Conservation (phyloP, 768 basidiomycete species). For the Rhizopogon rudus region DNA sequence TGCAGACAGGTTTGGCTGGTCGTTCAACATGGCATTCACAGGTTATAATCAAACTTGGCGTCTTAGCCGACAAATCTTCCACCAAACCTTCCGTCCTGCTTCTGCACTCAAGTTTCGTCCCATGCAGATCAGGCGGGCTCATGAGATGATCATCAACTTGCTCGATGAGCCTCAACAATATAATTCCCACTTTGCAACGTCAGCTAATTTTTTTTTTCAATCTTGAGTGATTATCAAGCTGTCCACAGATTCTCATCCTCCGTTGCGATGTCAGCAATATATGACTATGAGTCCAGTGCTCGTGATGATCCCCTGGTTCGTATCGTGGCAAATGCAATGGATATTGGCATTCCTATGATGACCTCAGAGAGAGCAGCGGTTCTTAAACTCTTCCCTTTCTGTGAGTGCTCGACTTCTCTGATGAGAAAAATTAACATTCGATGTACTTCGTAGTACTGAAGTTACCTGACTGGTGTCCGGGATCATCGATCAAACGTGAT, state of each 20-base stretch:
- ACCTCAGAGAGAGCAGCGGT: background rate
- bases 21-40: background rate
- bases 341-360: background rate
- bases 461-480: slow-evolving; percentile 1
- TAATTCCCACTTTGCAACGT: background rate
- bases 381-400: background rate
- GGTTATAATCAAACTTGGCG: slow-evolving; percentile 7
- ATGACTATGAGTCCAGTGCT: background rate
- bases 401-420: slow-evolving; percentile 1
- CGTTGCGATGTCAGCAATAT: background rate
- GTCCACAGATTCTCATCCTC: background rate
- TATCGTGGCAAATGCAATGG: background rate
- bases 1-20: background rate
- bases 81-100: background rate
- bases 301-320: background rate
- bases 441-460: background rate
- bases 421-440: background rate
- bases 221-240: slow-evolving; percentile 20
- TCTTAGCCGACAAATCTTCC: slow-evolving; percentile 18
- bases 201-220: background rate
- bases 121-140: background rate
- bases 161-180: background rate
- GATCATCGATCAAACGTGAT: no score
- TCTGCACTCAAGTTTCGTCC: background rate
- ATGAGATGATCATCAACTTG: background rate